phyloP scores from a whole-genome alignment of 176 grass and related monocot species.

The Triticum turgidum region DNA sequence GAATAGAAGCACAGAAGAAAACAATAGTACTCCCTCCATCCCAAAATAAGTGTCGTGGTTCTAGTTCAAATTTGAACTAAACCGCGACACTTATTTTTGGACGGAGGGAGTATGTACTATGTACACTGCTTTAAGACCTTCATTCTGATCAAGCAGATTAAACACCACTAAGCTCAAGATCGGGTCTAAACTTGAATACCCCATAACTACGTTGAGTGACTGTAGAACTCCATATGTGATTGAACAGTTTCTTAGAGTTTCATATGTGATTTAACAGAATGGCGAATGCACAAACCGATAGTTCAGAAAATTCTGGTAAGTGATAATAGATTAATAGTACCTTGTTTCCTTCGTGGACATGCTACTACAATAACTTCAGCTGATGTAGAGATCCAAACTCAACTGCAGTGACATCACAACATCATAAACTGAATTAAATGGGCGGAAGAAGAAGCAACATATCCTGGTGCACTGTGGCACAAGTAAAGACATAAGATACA shows the following conservation, averaged over 20 bases:
- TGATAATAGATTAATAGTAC: conserved; percentile 8
- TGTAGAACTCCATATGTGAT: neutral
- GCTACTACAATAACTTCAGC: conserved; percentile 7
- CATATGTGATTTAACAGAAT: neutral
- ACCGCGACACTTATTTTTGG: too few relatives aligned
- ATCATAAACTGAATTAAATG: neutral
- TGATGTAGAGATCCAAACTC: neutral
- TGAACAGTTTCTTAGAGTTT: too few relatives aligned
- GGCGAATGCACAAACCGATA: neutral
- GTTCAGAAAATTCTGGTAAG: neutral
- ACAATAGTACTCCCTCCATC: neutral
- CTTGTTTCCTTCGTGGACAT: conserved; percentile 45
- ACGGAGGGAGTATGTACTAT: neutral
- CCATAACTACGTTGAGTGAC: neutral
- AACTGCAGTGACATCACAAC: neutral
- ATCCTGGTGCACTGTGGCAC: neutral
- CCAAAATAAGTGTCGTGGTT: too few relatives aligned
- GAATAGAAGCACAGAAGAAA: neutral
- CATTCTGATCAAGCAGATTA: neutral
- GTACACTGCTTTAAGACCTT: neutral
- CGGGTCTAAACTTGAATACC: neutral
- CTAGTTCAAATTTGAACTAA: too few relatives aligned
- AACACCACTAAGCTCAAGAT: neutral
- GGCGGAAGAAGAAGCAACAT: neutral
- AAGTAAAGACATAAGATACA: neutral